phyloP scores from a whole-genome alignment of 441 rosid species.

The Aleurites moluccanus region DNA sequence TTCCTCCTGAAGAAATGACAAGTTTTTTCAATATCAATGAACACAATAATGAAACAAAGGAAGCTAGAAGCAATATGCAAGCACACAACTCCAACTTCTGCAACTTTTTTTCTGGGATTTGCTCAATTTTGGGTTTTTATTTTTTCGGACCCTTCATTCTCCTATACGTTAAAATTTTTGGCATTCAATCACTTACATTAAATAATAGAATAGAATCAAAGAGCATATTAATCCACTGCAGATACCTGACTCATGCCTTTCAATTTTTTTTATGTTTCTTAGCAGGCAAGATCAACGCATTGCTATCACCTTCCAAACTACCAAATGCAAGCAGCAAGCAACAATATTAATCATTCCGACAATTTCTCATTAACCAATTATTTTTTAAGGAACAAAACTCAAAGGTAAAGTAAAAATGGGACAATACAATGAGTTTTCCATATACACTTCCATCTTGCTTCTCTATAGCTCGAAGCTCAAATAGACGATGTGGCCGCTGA shows the following conservation, averaged over 20 bases:
- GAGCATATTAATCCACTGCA: background rate
- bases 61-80: background rate
- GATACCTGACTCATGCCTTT: conserved; percentile 41
- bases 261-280: conserved; percentile 45
- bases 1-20: conserved; percentile 51
- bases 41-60: background rate
- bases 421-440: conserved; percentile 18
- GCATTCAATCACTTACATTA: background rate
- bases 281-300: conserved; percentile 56
- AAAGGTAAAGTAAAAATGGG: background rate
- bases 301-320: conserved; percentile 55
- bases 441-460: conserved; percentile 9
- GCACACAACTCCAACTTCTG: conserved; percentile 66
- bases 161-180: conserved; percentile 11
- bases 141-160: conserved; percentile 26
- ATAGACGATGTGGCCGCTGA: background rate
- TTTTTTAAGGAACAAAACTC: background rate
- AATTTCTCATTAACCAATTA: background rate
- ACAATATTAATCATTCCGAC: background rate
- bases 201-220: conserved; percentile 13
- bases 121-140: conserved; percentile 32
- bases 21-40: background rate
- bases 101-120: conserved; percentile 65
- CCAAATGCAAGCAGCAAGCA: conserved; percentile 2
- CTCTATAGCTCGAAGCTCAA: background rate